Percentiles rank a stretch among this genome's conserved stretches.
phyloP scores from a whole-genome alignment of 768 basidiomycete species.

The Lentinula edodes region DNA sequence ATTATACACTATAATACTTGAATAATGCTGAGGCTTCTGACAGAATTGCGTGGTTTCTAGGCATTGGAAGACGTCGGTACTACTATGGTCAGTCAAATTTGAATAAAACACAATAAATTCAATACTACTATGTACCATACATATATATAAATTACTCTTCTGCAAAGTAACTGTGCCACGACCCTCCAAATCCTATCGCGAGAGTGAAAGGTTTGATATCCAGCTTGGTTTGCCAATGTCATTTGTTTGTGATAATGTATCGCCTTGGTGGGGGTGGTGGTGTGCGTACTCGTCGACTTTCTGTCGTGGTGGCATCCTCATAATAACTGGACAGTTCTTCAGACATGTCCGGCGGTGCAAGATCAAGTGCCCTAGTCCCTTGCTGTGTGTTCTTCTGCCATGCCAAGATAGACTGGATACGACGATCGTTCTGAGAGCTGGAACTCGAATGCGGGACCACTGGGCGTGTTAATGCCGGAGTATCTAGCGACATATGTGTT shows the following conservation, averaged over 20 bases:
- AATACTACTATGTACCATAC: not conserved
- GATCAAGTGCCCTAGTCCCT: constrained; percentile 16
- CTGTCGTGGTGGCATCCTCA: constrained; percentile 19
- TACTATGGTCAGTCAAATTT: constrained; percentile 24
- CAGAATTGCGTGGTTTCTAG: constrained; percentile 53
- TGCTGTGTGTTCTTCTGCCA: constrained; percentile 24
- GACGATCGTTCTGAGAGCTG: not conserved
- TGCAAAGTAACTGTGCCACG: not conserved
- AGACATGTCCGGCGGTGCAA: constrained; percentile 19
- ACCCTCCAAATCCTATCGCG: not conserved
- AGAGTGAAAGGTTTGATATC: no score
- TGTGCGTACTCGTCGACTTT: constrained; percentile 13
- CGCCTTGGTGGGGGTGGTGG: constrained; percentile 19
- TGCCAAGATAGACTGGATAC: constrained; percentile 19
- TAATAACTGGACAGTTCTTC: constrained; percentile 28
- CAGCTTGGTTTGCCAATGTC: not conserved
- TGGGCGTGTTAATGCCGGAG: not conserved
- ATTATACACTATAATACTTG: no score
- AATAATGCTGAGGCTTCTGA: not conserved
- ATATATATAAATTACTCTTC: not conserved
- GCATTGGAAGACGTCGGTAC: constrained; percentile 41
- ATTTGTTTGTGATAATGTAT: constrained; percentile 28
- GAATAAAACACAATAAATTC: not conserved
- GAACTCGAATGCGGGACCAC: not conserved
- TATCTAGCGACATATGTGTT: constrained; percentile 2